phyloP scores from a whole-genome alignment of 306 rosid species.

The Gleditsia sinensis region DNA sequence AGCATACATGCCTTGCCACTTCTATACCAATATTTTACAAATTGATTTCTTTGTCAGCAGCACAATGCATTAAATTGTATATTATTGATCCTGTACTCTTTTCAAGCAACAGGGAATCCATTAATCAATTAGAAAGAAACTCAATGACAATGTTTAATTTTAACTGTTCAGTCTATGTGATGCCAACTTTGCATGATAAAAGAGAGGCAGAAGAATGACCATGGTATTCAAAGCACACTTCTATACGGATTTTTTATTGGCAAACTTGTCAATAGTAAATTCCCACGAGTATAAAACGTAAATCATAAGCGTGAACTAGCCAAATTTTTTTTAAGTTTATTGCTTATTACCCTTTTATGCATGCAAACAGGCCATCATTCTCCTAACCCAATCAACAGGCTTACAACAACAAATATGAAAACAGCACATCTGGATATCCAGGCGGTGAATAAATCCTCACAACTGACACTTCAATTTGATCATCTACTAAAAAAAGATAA shows the following conservation, averaged over 20 bases:
- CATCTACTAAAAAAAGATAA: too few species aligned
- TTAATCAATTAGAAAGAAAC: background rate
- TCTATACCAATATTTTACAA: background rate
- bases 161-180: background rate
- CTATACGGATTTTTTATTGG: background rate
- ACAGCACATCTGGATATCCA: too few species aligned
- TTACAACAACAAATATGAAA: too few species aligned
- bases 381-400: too few species aligned
- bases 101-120: background rate
- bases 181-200: background rate
- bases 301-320: background rate
- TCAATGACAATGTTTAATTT: background rate
- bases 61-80: background rate
- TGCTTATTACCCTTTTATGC: too few species aligned
- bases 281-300: background rate
- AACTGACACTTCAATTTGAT: too few species aligned
- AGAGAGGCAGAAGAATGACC: background rate
- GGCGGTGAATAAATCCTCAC: too few species aligned
- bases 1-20: background rate
- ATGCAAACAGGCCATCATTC: too few species aligned
- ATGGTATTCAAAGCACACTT: background rate
- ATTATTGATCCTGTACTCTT: background rate
- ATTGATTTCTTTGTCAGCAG: background rate
- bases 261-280: background rate
- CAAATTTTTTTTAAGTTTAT: too few species aligned